Percentiles rank a stretch among this genome's conserved stretches.
phyloP scores from a whole-genome alignment of 2,329 filamentous ascomycete genomes.

The Xylariaceae sp. region DNA sequence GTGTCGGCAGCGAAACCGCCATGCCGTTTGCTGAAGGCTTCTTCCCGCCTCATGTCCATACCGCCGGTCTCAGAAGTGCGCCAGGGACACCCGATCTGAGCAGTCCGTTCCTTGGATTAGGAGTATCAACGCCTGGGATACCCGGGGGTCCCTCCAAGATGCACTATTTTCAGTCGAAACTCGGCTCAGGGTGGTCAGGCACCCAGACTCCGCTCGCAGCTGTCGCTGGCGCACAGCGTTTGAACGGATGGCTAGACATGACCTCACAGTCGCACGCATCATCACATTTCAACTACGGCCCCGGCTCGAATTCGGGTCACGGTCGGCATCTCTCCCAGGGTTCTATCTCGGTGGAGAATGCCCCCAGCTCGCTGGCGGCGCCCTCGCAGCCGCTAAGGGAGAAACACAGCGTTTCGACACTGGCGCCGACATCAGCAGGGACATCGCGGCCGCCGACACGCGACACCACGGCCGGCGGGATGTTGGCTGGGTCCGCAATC shows the following conservation, averaged over 20 bases:
- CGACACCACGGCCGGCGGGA: slow-evolving; percentile 43
- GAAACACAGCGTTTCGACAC: slow-evolving; percentile 67
- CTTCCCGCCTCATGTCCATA: slow-evolving; percentile 49
- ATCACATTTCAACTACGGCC: slow-evolving; percentile 8
- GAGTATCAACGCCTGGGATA: slow-evolving; percentile 65
- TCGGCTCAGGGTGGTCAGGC: slow-evolving; percentile 73
- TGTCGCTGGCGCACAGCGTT: slow-evolving; percentile 73
- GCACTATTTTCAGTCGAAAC: slow-evolving; percentile 81
- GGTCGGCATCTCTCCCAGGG: slow-evolving; percentile 54
- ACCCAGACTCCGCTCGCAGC: slow-evolving; percentile 81
- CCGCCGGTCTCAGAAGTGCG: slow-evolving; percentile 42
- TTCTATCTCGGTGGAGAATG: slow-evolving; percentile 54
- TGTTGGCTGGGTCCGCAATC: slow-evolving; percentile 24
- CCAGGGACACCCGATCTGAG: slow-evolving; percentile 52
- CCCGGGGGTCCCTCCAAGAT: slow-evolving; percentile 77
- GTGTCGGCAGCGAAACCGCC: slow-evolving; percentile 26
- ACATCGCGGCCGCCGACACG: slow-evolving; percentile 64
- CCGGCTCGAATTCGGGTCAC: slow-evolving; percentile 42
- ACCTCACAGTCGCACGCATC: slow-evolving; percentile 6
- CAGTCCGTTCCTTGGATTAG: slow-evolving; percentile 59
- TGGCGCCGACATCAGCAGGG: slow-evolving; percentile 60
- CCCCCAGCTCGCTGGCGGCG: slow-evolving; percentile 34
- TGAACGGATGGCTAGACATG: slow-evolving; percentile 54
- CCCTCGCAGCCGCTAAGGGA: slow-evolving; percentile 57
- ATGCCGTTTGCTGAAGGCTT: slow-evolving; percentile 32